Conservation (phyloP, 441 rosid genomes). For the Populus trichocarpa region DNA sequence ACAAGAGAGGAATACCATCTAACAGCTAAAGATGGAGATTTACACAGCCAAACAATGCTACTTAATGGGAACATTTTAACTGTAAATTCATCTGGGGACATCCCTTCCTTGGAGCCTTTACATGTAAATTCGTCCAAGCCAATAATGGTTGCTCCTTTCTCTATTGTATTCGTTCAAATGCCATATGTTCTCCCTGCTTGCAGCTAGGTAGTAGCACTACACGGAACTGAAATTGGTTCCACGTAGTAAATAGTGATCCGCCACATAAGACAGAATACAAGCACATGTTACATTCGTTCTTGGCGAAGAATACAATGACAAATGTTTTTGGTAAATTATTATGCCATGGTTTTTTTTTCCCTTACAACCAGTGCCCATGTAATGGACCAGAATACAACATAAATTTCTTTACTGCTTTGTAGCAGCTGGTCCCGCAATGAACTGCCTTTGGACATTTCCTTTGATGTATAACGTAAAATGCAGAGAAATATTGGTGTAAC, state of each 20-base stretch:
- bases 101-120: conserved; percentile 61
- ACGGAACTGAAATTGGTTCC: conserved; percentile 32
- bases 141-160: conserved; percentile 56
- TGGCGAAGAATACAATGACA: conserved; percentile 12
- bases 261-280: conserved; percentile 25
- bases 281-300: conserved; percentile 9
- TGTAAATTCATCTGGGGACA: conserved; percentile 58
- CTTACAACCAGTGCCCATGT: too few relatives aligned
- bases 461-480: too few relatives aligned
- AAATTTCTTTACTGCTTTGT: too few relatives aligned
- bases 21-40: conserved; percentile 65
- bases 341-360: too few relatives aligned
- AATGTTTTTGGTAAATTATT: not conserved
- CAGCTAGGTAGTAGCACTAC: conserved; percentile 27
- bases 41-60: conserved; percentile 80
- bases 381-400: too few relatives aligned
- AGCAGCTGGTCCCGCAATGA: too few relatives aligned
- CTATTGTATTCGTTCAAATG: conserved; percentile 71
- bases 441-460: too few relatives aligned
- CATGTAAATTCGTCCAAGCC: conserved; percentile 44
- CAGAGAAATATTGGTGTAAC: too few relatives aligned
- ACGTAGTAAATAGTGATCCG: conserved; percentile 10
- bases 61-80: conserved; percentile 66
- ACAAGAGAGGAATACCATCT: conserved; percentile 85
- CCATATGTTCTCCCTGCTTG: conserved; percentile 60